Conservation (phyloP, 805 yeast species). For the Barnettozyma populi region DNA sequence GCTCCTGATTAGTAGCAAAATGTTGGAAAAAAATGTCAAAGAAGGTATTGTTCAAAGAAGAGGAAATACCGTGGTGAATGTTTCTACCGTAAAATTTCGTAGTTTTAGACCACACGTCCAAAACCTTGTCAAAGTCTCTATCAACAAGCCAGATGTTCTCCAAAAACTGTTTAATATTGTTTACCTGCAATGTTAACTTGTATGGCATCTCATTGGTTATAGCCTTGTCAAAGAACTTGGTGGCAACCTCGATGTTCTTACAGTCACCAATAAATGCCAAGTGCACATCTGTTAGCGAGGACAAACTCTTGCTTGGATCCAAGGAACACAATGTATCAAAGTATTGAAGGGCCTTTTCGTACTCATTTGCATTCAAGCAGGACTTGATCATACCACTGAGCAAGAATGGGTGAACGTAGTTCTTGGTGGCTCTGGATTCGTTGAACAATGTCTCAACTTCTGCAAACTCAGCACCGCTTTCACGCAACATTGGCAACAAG, state of each 20-base stretch:
- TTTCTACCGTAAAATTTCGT: constrained; percentile 52
- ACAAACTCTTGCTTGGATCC: constrained; percentile 36
- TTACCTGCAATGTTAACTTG: constrained; percentile 62
- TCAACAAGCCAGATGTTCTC: constrained; percentile 54
- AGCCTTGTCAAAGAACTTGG: constrained; percentile 70
- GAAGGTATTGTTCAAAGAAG: constrained; percentile 65
- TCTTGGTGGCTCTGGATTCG: constrained; percentile 31
- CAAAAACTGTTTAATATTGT: constrained; percentile 61
- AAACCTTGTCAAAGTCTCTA: constrained; percentile 51
- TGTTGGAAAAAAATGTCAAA: constrained; percentile 61
- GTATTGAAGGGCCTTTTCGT: constrained; percentile 56
- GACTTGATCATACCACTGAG: constrained; percentile 71
- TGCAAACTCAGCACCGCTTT: constrained; percentile 51
- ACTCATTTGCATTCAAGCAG: constrained; percentile 58
- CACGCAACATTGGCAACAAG: constrained; percentile 58
- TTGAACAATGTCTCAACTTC: constrained; percentile 56
- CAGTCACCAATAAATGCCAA: constrained; percentile 73
- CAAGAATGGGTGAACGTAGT: constrained; percentile 37
- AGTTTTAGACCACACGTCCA: constrained; percentile 58
- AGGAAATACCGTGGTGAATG: constrained; percentile 62
- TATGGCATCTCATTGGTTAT: constrained; percentile 68
- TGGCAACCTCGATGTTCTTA: constrained; percentile 65
- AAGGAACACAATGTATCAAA: constrained; percentile 56
- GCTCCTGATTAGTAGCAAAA: constrained; percentile 41
- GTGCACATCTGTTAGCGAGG: constrained; percentile 68